Percentiles rank a stretch among this genome's conserved stretches.
Conservation (phyloP, 352 stramenopile genomes). For the Phytophthora pluvialis region DNA sequence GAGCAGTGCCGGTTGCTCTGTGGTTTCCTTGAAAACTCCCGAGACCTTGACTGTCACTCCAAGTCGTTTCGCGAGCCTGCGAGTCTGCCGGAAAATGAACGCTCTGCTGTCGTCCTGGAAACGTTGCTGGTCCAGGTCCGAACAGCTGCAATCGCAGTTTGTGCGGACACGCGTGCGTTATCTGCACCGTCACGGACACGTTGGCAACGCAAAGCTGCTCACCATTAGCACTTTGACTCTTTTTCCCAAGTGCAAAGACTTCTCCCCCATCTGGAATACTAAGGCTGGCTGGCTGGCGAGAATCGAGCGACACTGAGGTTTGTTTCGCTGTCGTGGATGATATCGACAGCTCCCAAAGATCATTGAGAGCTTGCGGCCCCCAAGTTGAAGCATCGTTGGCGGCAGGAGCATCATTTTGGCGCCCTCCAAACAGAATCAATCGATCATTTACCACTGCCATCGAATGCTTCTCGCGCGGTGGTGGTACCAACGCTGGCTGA, state of each 20-base stretch:
- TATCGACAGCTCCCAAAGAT: conserved; percentile 72
- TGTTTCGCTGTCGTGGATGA: conserved; percentile 50
- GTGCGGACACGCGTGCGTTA: conserved; percentile 64
- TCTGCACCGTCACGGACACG: conserved; percentile 52
- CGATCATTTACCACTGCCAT: conserved; percentile 49
- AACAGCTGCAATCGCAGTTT: conserved; percentile 63
- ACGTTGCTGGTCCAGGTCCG: conserved; percentile 63
- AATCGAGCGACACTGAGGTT: conserved; percentile 37
- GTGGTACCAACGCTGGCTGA: conserved; percentile 21
- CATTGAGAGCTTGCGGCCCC: conserved; percentile 44
- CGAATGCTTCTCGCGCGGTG: conserved; percentile 66
- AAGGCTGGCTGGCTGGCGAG: conserved; percentile 43
- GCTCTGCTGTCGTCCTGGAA: conserved; percentile 53
- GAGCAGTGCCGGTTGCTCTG: conserved; percentile 39
- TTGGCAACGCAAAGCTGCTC: conserved; percentile 54
- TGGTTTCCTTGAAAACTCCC: conserved; percentile 30
- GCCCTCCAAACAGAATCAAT: conserved; percentile 69
- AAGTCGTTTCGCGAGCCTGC: conserved; percentile 44
- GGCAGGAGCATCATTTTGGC: conserved; percentile 28
- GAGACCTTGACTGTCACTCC: conserved; percentile 50
- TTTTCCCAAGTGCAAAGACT: conserved; percentile 54
- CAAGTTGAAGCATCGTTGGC: conserved; percentile 30
- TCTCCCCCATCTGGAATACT: conserved; percentile 56
- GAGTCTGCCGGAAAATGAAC: conserved; percentile 47
- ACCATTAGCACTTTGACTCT: conserved; percentile 30